phyloP scores from a whole-genome alignment of 345 rosid genomes.

The Gossypium raimondii region DNA sequence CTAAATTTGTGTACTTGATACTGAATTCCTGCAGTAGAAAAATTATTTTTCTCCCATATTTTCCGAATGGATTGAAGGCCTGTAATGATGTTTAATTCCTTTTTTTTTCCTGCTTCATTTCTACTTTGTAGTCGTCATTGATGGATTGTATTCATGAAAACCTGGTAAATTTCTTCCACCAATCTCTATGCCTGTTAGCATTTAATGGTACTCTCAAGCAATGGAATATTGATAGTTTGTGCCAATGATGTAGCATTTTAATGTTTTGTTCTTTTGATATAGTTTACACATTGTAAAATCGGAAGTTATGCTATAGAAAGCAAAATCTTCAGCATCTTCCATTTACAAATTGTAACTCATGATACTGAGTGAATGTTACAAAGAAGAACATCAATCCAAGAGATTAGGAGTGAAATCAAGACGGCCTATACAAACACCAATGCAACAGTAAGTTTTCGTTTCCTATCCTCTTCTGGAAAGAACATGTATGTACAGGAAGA shows the following conservation, averaged over 20 bases:
- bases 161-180: background rate
- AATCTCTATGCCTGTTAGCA: background rate
- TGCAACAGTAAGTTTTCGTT: constrained; percentile 15
- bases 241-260: too few species aligned
- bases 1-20: constrained; percentile 4
- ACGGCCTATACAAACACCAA: constrained; percentile 29
- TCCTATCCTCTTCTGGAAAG: constrained; percentile 36
- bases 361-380: background rate
- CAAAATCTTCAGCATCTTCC: too few species aligned
- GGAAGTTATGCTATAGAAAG: background rate
- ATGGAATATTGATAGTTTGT: too few species aligned
- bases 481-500: constrained; percentile 37
- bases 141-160: background rate
- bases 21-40: constrained; percentile 14
- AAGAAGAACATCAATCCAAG: background rate
- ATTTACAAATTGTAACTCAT: background rate
- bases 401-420: background rate
- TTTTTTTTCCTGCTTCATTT: background rate
- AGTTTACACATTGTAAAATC: too few species aligned
- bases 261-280: too few species aligned
- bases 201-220: too few species aligned
- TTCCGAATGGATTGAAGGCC: constrained; percentile 3
- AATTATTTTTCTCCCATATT: background rate
- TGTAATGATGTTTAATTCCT: constrained; percentile 16
- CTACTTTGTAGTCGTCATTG: background rate